phyloP scores from a whole-genome alignment of 352 stramenopile genomes.

The Phytophthora uliginosa region DNA sequence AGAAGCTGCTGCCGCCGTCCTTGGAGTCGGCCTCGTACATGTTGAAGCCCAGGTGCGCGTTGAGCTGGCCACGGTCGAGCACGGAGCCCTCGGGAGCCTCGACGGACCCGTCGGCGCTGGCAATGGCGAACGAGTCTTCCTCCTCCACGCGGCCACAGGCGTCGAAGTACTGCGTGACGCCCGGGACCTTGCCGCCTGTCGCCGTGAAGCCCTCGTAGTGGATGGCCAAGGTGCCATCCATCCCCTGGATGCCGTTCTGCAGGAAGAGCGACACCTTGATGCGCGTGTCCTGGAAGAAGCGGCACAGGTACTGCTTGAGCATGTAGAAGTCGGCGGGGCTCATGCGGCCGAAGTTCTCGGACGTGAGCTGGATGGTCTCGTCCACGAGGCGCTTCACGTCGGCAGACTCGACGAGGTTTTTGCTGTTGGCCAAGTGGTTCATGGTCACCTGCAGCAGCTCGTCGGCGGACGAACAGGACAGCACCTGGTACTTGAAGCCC shows the following conservation, averaged over 20 bases:
- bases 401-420: constrained; percentile 71
- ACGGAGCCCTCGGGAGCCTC: constrained; percentile 61
- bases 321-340: constrained; percentile 78
- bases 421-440: constrained; percentile 87
- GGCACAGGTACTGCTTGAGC: constrained; percentile 87
- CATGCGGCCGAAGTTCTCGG: constrained; percentile 78
- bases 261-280: constrained; percentile 95
- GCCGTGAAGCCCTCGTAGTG: constrained; percentile 82
- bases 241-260: constrained; percentile 88
- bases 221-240: constrained; percentile 86
- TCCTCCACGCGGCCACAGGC: constrained; percentile 68
- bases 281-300: constrained; percentile 92
- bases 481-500: constrained; percentile 95
- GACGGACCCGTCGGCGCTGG: constrained; percentile 58
- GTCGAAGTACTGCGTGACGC: constrained; percentile 77
- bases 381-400: constrained; percentile 80
- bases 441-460: constrained; percentile 92
- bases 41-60: constrained; percentile 77
- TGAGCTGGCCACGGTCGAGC: constrained; percentile 69
- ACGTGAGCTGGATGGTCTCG: constrained; percentile 83
- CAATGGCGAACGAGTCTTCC: constrained; percentile 75
- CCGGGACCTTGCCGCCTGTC: constrained; percentile 72
- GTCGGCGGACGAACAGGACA: constrained; percentile 83
- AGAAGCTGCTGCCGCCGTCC: constrained; percentile 41
- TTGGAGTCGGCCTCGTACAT: constrained; percentile 89